These are phyloP conservation scores for Pseudophaeomoniella oleicola DNA, from an alignment of 2,329 filamentous ascomycete species.

Conservation along the genomic window DNA sequence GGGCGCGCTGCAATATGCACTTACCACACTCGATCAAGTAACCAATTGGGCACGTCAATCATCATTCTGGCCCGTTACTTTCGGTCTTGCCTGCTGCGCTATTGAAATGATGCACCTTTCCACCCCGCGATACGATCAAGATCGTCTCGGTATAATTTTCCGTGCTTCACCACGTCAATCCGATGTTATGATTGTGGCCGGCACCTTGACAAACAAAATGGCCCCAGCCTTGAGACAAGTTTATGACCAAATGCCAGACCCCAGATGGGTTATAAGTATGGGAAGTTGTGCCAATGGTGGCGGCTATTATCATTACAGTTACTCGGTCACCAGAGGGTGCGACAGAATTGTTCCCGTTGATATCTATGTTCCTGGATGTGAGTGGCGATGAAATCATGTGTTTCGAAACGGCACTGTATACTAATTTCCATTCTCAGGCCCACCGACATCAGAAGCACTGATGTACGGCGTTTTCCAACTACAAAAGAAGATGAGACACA, in stretches of 20 bases:
- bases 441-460: conserved; percentile 36
- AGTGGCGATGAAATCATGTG: conserved; percentile 46
- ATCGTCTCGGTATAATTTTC: conserved; percentile 81
- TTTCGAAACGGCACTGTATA: conserved; percentile 34
- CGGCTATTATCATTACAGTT: conserved; percentile 79
- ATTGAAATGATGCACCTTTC: conserved; percentile 90
- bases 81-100: conserved; percentile 77
- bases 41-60: conserved; percentile 74
- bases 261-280: conserved; percentile 76
- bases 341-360: conserved; percentile 68
- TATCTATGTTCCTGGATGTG: conserved; percentile 65
- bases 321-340: conserved; percentile 60
- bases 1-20: conserved; percentile 36
- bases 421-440: conserved; percentile 10
- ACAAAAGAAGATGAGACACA: conserved; percentile 57
- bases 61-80: conserved; percentile 80
- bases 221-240: conserved; percentile 77
- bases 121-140: conserved; percentile 77
- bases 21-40: conserved; percentile 62
- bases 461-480: conserved; percentile 56
- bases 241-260: conserved; percentile 92
- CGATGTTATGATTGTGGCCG: conserved; percentile 87
- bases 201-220: conserved; percentile 94
- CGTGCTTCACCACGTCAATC: conserved; percentile 75
- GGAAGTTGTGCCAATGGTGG: conserved; percentile 73